phyloP scores from a whole-genome alignment of 306 rosid genomes.

The Inga oerstediana region DNA sequence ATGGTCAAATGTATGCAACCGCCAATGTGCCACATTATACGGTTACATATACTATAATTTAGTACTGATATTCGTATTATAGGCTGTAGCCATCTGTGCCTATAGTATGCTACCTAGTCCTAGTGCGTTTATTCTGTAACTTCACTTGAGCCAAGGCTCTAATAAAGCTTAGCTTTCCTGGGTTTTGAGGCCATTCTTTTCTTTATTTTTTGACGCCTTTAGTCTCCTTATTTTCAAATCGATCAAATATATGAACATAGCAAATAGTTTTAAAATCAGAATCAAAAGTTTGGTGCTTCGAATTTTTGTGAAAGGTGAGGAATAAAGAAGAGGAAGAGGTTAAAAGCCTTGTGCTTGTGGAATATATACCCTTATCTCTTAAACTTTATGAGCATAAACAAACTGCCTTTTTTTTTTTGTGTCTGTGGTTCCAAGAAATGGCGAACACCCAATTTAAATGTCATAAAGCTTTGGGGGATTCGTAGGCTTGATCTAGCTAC shows the following conservation, averaged over 20 bases:
- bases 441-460: constrained; percentile 49
- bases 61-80: neutral
- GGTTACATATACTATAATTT: neutral
- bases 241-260: neutral
- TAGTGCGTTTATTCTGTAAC: neutral
- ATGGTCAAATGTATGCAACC: constrained; percentile 13
- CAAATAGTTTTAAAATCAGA: constrained; percentile 10
- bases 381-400: constrained; percentile 31
- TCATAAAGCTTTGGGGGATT: constrained; percentile 40
- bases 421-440: constrained; percentile 36
- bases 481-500: constrained; percentile 3
- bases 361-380: constrained; percentile 50
- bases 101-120: neutral
- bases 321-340: constrained; percentile 25
- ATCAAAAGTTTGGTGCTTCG: constrained; percentile 24
- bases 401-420: neutral
- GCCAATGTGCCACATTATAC: constrained; percentile 24
- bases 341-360: constrained; percentile 39
- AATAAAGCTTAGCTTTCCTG: neutral
- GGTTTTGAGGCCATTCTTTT: neutral
- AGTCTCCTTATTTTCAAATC: constrained; percentile 10
- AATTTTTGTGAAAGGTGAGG: neutral
- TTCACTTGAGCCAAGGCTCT: neutral
- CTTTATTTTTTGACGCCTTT: neutral
- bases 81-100: constrained; percentile 16